A percentile compares a stretch with the other conserved stretches of the same genome.
phyloP scores from a whole-genome alignment of 148 eudicot genomes.

The Pouteria glomerata region DNA sequence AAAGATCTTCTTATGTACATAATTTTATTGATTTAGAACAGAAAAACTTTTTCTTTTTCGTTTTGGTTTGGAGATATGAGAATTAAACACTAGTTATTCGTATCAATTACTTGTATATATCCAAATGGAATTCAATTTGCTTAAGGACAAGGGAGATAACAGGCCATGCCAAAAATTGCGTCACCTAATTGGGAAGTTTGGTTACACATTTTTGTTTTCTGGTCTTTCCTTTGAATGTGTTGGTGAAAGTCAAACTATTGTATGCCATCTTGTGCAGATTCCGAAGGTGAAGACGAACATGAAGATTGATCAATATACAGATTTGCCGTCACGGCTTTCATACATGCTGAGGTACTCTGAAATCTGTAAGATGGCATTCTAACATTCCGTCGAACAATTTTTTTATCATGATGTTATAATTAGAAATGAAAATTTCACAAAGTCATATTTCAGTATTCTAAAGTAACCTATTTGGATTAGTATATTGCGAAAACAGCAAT shows the following conservation, averaged over 20 bases:
- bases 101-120: not conserved
- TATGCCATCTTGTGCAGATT: constrained; percentile 9
- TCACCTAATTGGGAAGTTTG: not conserved
- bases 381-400: not conserved
- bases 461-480: not conserved
- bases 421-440: not conserved
- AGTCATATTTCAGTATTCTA: not conserved
- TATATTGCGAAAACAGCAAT: too few species aligned
- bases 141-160: not conserved
- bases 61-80: too few species aligned
- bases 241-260: not conserved
- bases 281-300: constrained; percentile 17
- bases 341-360: not conserved
- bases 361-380: not conserved
- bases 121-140: not conserved
- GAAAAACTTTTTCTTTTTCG: too few species aligned
- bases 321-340: not conserved
- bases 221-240: not conserved
- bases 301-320: constrained; percentile 16
- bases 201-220: not conserved
- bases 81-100: too few species aligned
- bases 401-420: too few species aligned
- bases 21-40: too few species aligned
- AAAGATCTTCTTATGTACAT: too few species aligned
- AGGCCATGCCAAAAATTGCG: not conserved